Percentiles rank a stretch among this genome's conserved stretches.
Conservation (phyloP, 805 yeast genomes). For the Saturnispora zaruensis region DNA sequence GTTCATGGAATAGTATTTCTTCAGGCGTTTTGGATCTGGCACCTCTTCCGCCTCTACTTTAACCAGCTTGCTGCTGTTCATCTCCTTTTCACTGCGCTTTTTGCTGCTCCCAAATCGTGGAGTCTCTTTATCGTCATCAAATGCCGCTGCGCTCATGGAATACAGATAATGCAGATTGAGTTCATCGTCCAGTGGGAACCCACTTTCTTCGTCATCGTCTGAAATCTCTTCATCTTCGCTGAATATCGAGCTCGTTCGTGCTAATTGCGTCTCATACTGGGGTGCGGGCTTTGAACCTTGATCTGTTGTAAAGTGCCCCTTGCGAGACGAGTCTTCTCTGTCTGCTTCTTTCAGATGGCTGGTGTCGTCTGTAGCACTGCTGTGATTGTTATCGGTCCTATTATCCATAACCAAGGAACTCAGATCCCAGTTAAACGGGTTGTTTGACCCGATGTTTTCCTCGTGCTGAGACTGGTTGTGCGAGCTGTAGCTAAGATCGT, state of each 20-base stretch:
- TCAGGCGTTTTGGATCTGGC: background rate
- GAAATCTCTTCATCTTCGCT: conserved; percentile 10
- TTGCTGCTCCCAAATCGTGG: background rate
- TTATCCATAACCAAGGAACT: conserved; percentile 14
- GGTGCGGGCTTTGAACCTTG: background rate
- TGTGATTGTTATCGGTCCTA: conserved; percentile 1
- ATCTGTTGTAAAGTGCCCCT: background rate
- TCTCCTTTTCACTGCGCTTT: background rate
- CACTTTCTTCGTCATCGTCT: conserved; percentile 5
- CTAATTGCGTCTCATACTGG: background rate
- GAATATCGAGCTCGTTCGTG: background rate
- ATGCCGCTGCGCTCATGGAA: background rate
- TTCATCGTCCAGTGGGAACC: conserved; percentile 14
- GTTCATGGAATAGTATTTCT: background rate
- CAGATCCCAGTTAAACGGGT: conserved; percentile 26
- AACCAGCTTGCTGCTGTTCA: background rate
- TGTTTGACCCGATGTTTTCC: background rate
- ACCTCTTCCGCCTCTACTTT: background rate
- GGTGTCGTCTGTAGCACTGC: background rate
- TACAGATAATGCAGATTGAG: conserved; percentile 6
- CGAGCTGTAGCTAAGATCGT: conserved; percentile 22
- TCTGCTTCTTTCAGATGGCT: background rate
- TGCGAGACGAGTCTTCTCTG: background rate
- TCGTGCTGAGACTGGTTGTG: conserved; percentile 9
- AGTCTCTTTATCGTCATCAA: background rate